phyloP scores from a whole-genome alignment of 768 basidiomycete genomes.

The Suillus decipiens region DNA sequence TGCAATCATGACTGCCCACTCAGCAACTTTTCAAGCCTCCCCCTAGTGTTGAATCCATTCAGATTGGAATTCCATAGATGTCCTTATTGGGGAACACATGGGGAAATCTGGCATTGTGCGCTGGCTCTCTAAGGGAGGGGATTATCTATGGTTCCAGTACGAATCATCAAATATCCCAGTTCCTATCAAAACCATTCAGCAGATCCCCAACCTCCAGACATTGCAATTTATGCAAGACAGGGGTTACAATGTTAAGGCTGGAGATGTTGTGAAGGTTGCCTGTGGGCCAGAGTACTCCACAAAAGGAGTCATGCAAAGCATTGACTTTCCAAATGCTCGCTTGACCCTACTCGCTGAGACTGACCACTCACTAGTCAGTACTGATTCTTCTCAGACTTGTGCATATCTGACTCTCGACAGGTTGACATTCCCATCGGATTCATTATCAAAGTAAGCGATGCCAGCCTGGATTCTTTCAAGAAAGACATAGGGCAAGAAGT shows the following conservation, averaged over 20 bases:
- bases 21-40: neutral
- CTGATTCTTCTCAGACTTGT: neutral
- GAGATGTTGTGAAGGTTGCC: neutral
- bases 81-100: neutral
- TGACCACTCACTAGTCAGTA: neutral
- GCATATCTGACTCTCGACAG: neutral
- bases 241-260: neutral
- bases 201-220: neutral
- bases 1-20: neutral
- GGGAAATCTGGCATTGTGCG: neutral
- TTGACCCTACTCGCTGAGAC: neutral
- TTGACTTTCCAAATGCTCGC: neutral
- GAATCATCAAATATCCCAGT: neutral
- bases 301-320: neutral
- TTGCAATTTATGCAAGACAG: neutral
- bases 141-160: neutral
- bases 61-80: neutral
- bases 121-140: neutral
- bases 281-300: neutral
- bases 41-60: neutral
- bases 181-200: neutral
- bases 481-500: neutral
- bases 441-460: neutral
- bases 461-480: neutral
- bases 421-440: neutral